Base-by-base conservation (phyloP, 2,329 filamentous ascomycete species). In the Dendryphion nanum region DNA sequence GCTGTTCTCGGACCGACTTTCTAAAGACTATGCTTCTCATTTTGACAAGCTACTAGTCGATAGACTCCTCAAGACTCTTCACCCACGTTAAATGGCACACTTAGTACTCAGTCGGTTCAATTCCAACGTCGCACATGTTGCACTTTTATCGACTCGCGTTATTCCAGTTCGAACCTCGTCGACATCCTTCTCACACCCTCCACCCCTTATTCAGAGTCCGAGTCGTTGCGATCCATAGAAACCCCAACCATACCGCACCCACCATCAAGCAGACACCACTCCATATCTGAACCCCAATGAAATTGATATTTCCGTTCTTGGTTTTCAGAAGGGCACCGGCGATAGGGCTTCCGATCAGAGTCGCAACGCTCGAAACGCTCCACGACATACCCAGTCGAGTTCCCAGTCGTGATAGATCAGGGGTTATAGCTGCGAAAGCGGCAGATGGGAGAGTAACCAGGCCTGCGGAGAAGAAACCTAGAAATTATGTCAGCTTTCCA, bases 321-420 rank as follows among this genome's bases (percentile, higher is more conserved):
- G 28, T 51, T 42, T 40, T 57, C 3, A 66, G 28, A 23, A 67
- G 42, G 2, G 59, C 50, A 12, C 63, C 61, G 1, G 61, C 63
- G 41, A 66, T 66, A 1, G 63, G 63, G 16, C 61, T 51, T 13
- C 63, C 61, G 20, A 63, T 65, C 3, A 65, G 44, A 5, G 59
- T 47, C 4, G 63, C 63, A 18, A 67, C 51, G 19, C 55, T 61
- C 3, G 59, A 62, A 1, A 63, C 55, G 17, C 55, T 56, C 63
- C 61, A 66, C 13, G 55, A 59, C 63, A 67, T 67, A 3, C 63
- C 63, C 1, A 66, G 36, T 1, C 63, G 48, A 2, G 63, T 67
- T 1, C 63, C 63, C 1, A 67, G 42, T 4, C 57, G 47, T 12
- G 56, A 59, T 4, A 64, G 49, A 45, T 67, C 61, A 0, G 63